Evolutionary conservation across 352 stramenopile genomes (phyloP).

Genomic region (Phytophthora pistaciae): DNA sequence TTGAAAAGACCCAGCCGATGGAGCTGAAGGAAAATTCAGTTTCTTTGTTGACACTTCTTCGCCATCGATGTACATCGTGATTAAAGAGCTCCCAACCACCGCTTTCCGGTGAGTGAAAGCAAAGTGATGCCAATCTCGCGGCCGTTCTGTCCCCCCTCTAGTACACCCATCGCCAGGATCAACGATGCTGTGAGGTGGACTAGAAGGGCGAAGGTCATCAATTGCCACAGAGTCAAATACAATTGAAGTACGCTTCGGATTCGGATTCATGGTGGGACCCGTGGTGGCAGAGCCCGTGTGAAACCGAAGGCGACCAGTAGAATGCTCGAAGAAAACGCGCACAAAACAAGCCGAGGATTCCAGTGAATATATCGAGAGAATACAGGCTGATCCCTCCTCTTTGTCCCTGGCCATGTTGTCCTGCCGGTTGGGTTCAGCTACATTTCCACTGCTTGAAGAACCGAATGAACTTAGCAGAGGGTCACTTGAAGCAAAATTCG

Average conservation of each 20-base stretch:
- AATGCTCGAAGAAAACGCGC: constrained; percentile 80
- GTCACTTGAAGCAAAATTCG: not conserved
- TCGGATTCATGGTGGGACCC: constrained; percentile 67
- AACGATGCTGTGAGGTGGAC: not conserved
- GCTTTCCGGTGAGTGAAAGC: constrained; percentile 76
- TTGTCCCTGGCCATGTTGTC: not conserved
- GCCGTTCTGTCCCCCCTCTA: constrained; percentile 18
- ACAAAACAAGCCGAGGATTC: constrained; percentile 72
- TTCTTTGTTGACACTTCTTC: constrained; percentile 81
- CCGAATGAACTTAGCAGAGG: constrained; percentile 27
- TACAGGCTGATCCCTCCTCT: constrained; percentile 66
- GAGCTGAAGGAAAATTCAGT: constrained; percentile 67
- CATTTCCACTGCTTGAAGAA: not conserved
- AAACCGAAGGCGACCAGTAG: constrained; percentile 67
- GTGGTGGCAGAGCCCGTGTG: constrained; percentile 65
- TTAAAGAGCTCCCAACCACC: constrained; percentile 72
- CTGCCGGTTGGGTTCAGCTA: not conserved
- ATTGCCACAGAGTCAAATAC: constrained; percentile 78
- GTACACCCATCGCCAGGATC: not conserved
- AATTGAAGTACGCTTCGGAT: constrained; percentile 56
- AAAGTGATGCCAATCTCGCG: constrained; percentile 78
- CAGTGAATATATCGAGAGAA: constrained; percentile 79
- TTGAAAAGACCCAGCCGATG: constrained; percentile 55
- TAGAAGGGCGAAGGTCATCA: constrained; percentile 37
- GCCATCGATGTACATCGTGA: constrained; percentile 84